A percentile compares a stretch with the other conserved stretches of the same genome.
Evolutionary conservation across 1,139 yeast species (phyloP).

Genomic region (Debaryomyces subglobosus): DNA sequence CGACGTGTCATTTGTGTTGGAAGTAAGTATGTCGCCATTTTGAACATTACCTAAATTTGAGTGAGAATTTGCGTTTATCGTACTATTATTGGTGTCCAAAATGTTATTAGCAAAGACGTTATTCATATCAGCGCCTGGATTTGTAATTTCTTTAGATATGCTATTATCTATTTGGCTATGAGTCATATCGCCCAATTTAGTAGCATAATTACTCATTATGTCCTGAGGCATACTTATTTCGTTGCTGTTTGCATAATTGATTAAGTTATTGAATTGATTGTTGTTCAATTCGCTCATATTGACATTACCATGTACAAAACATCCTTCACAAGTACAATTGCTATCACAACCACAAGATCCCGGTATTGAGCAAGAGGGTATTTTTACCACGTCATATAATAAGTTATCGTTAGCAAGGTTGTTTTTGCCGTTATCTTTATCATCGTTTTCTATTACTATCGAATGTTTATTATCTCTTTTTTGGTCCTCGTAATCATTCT

Average conservation of each 20-base stretch:
- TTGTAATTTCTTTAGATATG: not conserved
- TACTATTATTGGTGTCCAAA: not conserved
- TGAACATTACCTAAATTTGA: not conserved
- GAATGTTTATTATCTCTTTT: not conserved
- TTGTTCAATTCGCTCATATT: slow-evolving; percentile 2
- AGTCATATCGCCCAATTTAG: not conserved
- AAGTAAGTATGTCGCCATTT: not conserved
- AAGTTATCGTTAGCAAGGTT: slow-evolving; percentile 9
- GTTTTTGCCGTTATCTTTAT: slow-evolving; percentile 4
- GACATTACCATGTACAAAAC: slow-evolving; percentile 46
- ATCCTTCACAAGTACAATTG: slow-evolving; percentile 50
- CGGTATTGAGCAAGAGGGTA: slow-evolving; percentile 48
- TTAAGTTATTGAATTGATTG: slow-evolving; percentile 4
- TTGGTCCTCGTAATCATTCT: not conserved
- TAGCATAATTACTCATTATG: not conserved
- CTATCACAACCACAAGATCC: slow-evolving; percentile 55
- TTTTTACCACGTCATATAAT: slow-evolving; percentile 28
- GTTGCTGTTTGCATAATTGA: slow-evolving; percentile 2
- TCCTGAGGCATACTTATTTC: slow-evolving; percentile 1
- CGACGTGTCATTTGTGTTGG: not conserved
- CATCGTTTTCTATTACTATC: not conserved
- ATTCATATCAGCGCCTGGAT: not conserved
- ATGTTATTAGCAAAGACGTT: not conserved
- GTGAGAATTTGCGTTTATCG: not conserved
- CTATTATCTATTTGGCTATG: not conserved